Base-by-base conservation (phyloP, 2,329 filamentous ascomycete species). In the Achaetomium macrosporum region DNA sequence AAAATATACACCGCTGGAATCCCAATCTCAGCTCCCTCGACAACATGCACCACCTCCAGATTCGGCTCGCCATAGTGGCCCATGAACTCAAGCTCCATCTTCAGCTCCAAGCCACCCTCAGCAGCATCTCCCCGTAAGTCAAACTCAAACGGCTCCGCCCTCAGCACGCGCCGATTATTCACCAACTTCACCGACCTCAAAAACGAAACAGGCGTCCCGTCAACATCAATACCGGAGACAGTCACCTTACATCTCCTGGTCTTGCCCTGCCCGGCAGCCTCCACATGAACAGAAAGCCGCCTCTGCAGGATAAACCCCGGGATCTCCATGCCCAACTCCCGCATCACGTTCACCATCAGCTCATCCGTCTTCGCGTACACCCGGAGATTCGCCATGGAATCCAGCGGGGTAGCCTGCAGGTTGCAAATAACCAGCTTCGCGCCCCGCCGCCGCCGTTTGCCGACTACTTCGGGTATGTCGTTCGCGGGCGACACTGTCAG, bases 71-170 rank as follows among this genome's bases (percentile, higher is more conserved):
- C 47, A 20, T 50, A 76, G 47, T 76, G 67, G 0, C 74, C 72
- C 71, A 76, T 76, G 10, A 76, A 76, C 55, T 76, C 69, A 3
- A 76, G 58, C 19, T 72, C 68, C 0, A 75, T 19, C 33, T 20
- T 19, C 19, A 44, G 5, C 41, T 44, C 48, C 42, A 45, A 3
- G 61, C 30, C 3, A 59, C 56, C 0, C 60, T 45, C 66, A 1
- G 67, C 19, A 3, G 61, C 43, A 0, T 56, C 56, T 2, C 62
- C 64, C 11, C 69, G 67, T 11, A 73, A 66, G 1, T 58, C 62
- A 47, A 75, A 65, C 0, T 56, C 39, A 29, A 74, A 74, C 0
- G 70, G 73, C 59, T 75, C 72, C 0, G 63, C 7, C 54, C 62
- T 64, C 12, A 63, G 61, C 0, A 65, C 44, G 0, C 72, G 68